Base-by-base conservation (phyloP, 2,329 filamentous ascomycete genomes). In the Fusarium longipes region DNA sequence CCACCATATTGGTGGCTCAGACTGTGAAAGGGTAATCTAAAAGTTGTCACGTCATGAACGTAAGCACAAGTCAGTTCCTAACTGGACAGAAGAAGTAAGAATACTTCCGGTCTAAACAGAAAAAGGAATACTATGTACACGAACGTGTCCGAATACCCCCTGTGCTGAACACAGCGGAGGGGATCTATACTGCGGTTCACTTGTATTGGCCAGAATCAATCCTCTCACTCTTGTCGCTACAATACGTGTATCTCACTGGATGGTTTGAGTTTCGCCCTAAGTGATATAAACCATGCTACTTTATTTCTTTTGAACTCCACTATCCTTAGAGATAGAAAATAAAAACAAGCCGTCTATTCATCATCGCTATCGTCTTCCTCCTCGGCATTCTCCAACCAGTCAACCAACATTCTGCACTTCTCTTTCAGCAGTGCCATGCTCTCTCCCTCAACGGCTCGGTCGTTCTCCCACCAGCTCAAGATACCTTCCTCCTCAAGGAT, bases 401-500 rank as follows among this genome's bases (percentile, higher is more conserved):
- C 92, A 42, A 98, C 89, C 77, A 98, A 87, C 51, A 89, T 88
- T 73, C 88, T 84, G 58, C 92, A 93, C 80, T 91, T 91, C 63
- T 86, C 87, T 76, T 90, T 89, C 17, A 97, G 87, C 48, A 81
- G 85, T 60, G 79, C 79, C 89, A 97, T 87, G 52, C 87, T 86
- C 55, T 91, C 90, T 15, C 83, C 88, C 55, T 88, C 89, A 24
- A 80, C 85, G 8, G 91, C 90, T 73, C 89, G 78, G 45, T 86
- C 84, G 76, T 97, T 91, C 20, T 83, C 86, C 94, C 94, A 98
- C 96, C 96, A 99, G 45, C 86, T 86, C 72, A 95, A 81, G 69
- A 97, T 92, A 0, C 91, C 93, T 39, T 97, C 94, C 74, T 97
- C 93, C 76, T 97, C 93, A 2, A 97, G 80, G 17, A 97, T 85